Conservation (phyloP, 1,284 basidiomycete species). For the Tilletia caries region DNA sequence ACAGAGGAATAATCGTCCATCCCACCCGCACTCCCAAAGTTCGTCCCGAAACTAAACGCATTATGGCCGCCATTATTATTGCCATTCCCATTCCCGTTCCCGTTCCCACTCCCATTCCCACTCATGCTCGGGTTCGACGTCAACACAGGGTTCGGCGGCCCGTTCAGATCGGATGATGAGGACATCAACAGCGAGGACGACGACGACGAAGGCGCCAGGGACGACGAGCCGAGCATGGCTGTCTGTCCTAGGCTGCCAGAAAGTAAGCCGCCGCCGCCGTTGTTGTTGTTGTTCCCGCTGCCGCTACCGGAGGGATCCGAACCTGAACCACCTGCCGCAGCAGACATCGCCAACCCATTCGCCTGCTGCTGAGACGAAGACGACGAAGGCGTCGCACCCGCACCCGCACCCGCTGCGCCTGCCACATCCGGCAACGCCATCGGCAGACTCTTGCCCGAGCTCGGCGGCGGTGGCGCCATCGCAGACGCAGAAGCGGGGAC, state of each 20-base stretch:
- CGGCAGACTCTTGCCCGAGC: neutral
- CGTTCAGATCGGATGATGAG: neutral
- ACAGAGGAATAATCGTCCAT: neutral
- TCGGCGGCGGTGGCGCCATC: neutral
- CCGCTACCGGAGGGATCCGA: neutral
- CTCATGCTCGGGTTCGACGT: no score
- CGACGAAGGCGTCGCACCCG: neutral
- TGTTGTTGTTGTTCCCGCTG: neutral
- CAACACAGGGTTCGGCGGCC: no score
- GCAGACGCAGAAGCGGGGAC: neutral
- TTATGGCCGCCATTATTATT: no score
- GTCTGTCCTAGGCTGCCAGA: neutral
- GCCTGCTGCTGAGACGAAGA: neutral
- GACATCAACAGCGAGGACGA: no score
- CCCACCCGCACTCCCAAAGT: neutral
- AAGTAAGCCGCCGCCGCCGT: neutral
- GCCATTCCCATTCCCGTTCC: neutral
- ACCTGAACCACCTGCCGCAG: neutral
- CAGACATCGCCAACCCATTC: neutral
- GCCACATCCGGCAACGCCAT: conserved; percentile 1
- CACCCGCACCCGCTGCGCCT: neutral
- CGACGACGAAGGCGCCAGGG: neutral
- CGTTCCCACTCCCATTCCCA: neutral
- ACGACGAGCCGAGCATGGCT: neutral
- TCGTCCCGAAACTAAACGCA: neutral